Evolutionary conservation across 306 rosid genomes (phyloP).

Genomic region (Pterocarpus macrocarpus): DNA sequence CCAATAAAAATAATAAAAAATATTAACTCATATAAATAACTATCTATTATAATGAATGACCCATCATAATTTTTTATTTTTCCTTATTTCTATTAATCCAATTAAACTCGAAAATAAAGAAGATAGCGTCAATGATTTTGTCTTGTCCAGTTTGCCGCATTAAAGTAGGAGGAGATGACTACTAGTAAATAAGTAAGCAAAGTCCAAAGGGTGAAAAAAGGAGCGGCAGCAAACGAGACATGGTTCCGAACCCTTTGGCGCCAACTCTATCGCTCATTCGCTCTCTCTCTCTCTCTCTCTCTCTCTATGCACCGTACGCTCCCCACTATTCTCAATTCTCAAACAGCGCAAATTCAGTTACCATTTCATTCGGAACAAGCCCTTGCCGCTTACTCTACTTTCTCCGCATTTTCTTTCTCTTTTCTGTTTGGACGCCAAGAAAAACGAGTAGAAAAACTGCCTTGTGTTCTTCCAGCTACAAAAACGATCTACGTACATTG

Average conservation of each 20-base stretch:
- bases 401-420: neutral
- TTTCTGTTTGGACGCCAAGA: slow-evolving; percentile 12
- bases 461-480: neutral
- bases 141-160: too few relatives aligned
- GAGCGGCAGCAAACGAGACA: slow-evolving; percentile 30
- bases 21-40: too few relatives aligned
- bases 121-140: too few relatives aligned
- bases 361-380: neutral
- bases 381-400: neutral
- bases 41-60: too few relatives aligned
- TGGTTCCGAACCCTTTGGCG: slow-evolving; percentile 58
- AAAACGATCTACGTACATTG: neutral
- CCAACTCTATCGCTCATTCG: slow-evolving; percentile 31
- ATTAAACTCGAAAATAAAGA: too few relatives aligned
- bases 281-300: neutral
- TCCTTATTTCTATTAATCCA: too few relatives aligned
- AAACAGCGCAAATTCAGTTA: slow-evolving; percentile 34
- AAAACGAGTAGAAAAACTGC: slow-evolving; percentile 19
- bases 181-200: too few relatives aligned
- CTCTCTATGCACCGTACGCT: neutral
- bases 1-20: too few relatives aligned
- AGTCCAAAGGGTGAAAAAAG: too few relatives aligned
- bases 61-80: too few relatives aligned
- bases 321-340: neutral
- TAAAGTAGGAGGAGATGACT: too few relatives aligned